Base-by-base conservation (phyloP, 1,139 yeast species). In the Kazachstania sp. region DNA sequence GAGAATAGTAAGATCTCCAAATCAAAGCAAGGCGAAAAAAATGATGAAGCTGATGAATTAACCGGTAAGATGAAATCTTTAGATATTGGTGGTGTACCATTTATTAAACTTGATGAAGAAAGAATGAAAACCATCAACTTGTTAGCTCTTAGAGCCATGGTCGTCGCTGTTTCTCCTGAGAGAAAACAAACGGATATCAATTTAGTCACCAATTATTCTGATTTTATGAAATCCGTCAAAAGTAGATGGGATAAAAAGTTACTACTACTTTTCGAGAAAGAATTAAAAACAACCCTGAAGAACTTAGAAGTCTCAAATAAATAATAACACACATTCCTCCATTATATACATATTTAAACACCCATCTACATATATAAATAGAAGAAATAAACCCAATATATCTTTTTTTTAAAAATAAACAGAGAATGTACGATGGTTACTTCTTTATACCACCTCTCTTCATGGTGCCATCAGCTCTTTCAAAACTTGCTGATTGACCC, bases 401-500 rank as follows among this genome's bases (percentile, higher is more conserved):
- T 15, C 9, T 32, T 23, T 23, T 31, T 32, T 15, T n/a, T n/a
- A n/a, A n/a, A n/a, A n/a, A n/a, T n/a, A n/a, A n/a, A n/a, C 19
- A 15, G 36, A 5, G 28, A 16, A 9, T 9, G 1, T 39, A 4
- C 18, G 16, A 20, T 6, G 1, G 26, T 39, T 50, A 53, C 39
- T 58, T 55, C 40, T 56, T 64, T 3, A 58, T 61, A 43, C 65
- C 65, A 28, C 64, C 64, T 50, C 69, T 61, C 51, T 69, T 70
- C 52, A 66, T 61, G 4, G 69, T 67, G 42, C 73, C 71, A 46
- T 70, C 71, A 11, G 69, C 70, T 46, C 69, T 67, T 52, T 68
- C 74, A 44, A 67, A 65, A 51, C 66, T 67, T 32, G 70, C 71
- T 43, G 64, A 65, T 37, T 70, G 71, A 12, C 74, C 75, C 54